Evolutionary conservation across 495 filamentous ascomycete species (phyloP).

Genomic region (Hyaloscypha bicolor): DNA sequence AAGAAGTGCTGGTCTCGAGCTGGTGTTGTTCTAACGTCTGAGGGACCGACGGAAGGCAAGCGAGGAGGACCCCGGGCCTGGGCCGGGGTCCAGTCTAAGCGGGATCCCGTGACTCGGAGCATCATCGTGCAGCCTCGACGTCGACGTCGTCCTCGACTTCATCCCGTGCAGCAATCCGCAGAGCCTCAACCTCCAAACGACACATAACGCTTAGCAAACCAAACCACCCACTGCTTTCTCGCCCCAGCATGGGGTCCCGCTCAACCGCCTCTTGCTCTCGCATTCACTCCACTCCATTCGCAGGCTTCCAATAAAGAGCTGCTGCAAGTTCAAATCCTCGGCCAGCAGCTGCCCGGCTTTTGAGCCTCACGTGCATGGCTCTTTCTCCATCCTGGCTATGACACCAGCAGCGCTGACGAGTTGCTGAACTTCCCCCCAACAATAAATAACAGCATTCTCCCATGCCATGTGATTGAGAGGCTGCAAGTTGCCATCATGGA

Average conservation of each 20-base stretch:
- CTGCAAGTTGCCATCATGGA: constrained; percentile 65
- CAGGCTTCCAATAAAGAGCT: neutral
- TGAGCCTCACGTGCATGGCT: constrained; percentile 1
- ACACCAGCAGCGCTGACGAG: neutral
- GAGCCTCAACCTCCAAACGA: neutral
- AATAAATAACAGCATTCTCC: neutral
- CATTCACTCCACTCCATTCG: neutral
- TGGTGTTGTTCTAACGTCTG: too few relatives aligned
- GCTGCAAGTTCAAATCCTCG: neutral
- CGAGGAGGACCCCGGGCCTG: too few relatives aligned
- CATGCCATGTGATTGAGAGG: constrained; percentile 17
- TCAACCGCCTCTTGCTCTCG: neutral
- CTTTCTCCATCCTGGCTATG: neutral
- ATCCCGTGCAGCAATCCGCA: neutral
- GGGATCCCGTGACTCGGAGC: neutral
- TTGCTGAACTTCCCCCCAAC: too few relatives aligned
- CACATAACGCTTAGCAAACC: neutral
- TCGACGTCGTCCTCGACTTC: neutral
- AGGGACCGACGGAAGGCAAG: too few relatives aligned
- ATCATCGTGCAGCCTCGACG: neutral
- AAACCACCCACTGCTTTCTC: too few relatives aligned
- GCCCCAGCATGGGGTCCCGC: neutral
- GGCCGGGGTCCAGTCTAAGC: neutral
- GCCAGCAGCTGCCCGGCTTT: neutral
- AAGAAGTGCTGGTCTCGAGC: too few relatives aligned